Conservation (phyloP, 495 filamentous ascomycete species). For the Xylona heveae region DNA sequence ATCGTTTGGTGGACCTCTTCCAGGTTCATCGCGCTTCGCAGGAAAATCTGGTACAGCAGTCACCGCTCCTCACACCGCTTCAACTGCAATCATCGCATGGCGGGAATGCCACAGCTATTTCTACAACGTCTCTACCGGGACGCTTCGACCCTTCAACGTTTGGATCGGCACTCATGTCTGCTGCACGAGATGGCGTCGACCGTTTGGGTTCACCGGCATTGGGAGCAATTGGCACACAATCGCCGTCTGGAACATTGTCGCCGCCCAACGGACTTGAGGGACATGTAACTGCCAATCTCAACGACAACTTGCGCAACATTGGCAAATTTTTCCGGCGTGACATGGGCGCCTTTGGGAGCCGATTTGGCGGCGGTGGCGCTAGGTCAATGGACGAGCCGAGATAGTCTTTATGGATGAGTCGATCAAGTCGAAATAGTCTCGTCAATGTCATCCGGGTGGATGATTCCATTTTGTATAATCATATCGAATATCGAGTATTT, state of each 20-base stretch:
- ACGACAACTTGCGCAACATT: conserved; percentile 84
- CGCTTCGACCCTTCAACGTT: conserved; percentile 59
- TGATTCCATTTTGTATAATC: no score
- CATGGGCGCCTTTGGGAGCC: conserved; percentile 56
- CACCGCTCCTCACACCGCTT: conserved; percentile 38
- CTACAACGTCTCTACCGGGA: conserved; percentile 17
- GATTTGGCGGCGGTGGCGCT: conserved; percentile 34
- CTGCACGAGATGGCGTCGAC: conserved; percentile 79
- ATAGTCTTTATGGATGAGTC: no score
- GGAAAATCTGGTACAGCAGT: conserved; percentile 31
- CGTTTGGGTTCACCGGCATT: conserved; percentile 47
- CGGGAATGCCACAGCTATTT: conserved; percentile 15
- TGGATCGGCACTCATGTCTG: conserved; percentile 53
- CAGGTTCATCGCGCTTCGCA: conserved; percentile 50
- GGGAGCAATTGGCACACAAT: conserved; percentile 6
- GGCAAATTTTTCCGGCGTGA: conserved; percentile 92
- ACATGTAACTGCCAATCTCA: conserved; percentile 32
- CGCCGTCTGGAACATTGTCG: not conserved
- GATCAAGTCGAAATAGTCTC: no score
- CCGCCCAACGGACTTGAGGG: conserved; percentile 4
- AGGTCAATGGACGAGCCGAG: no score
- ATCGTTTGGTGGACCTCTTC: conserved; percentile 72
- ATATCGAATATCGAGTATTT: no score
- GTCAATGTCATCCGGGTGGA: no score
- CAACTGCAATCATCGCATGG: conserved; percentile 18